Base-by-base conservation (phyloP, 352 stramenopile genomes). In the Globisporangium mamillatum region DNA sequence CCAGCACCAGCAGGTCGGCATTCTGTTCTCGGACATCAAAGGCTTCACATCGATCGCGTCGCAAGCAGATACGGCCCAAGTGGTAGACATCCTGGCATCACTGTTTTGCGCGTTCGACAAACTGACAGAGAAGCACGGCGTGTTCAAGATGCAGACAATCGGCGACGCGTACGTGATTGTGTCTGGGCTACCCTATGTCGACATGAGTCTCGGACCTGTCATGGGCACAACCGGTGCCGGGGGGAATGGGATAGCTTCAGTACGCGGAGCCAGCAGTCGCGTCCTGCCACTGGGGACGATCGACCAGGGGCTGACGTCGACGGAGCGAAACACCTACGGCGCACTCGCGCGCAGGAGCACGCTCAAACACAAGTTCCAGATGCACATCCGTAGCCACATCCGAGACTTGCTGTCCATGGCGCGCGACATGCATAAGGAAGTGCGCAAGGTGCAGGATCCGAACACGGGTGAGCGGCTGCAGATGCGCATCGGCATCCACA, bases 91-190 rank as follows among this genome's bases (percentile, higher is more conserved):
- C 59, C 69, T 98, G 3, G 90, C 93, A 36, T 93, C 91, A n/a
- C 75, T 98, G 1, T 98, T 98, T 67, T 93, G 86, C 48, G 84
- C 86, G 12, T 98, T 98, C 54, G 92, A 98, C 71, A 92, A 94
- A 20, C 71, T 98, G n/a, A 94, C 88, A 0, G 84, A 95, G 50
- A 96, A 97, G 72, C 88, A 98, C 71, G 86, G 90, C 38, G 90
- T 98, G 36, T 97, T 97, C 64, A 98, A 98, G 74, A 93, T 98
- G 76, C 90, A 98, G 71, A 97, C 89, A 0, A 98, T 98, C 36
- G 91, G 93, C 14, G 93, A 98, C 75, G 90, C 90, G n/a, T 97
- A 97, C 72, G 87, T 98, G 64, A 97, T 94, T 46, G 84, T 94
- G 1, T 94, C 85, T 3, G 90, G 89, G 1, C 68, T 95, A 18